Conservation (phyloP, 148 eudicot species). For the Vaccinium darrowii region DNA sequence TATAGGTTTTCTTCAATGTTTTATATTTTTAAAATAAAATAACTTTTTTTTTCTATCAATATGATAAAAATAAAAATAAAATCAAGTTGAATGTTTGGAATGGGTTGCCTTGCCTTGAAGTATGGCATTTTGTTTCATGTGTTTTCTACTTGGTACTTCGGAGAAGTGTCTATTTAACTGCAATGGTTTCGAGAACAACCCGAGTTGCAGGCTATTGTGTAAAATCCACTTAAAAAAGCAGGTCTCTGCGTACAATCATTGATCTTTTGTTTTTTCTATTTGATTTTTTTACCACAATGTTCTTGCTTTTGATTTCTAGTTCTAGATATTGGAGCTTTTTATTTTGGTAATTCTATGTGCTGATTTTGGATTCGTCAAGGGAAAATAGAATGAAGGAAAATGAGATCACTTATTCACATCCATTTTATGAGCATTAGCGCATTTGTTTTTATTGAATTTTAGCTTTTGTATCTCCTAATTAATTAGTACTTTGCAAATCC, state of each 20-base stretch:
- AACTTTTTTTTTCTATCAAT: too few species aligned
- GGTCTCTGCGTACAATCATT: neutral
- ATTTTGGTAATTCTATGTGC: too few species aligned
- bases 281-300: neutral
- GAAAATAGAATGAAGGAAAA: too few species aligned
- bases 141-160: neutral
- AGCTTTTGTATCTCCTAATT: too few species aligned
- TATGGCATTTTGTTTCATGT: conserved; percentile 12
- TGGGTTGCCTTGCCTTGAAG: conserved; percentile 23
- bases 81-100: conserved; percentile 15
- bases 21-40: too few species aligned
- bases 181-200: neutral
- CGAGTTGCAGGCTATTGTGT: neutral
- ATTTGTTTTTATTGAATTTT: too few species aligned
- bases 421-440: too few species aligned
- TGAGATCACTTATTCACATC: too few species aligned
- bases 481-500: too few species aligned
- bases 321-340: neutral
- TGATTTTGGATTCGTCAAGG: too few species aligned
- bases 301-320: neutral
- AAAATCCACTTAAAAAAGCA: neutral
- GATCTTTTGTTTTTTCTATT: neutral
- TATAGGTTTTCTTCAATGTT: too few species aligned
- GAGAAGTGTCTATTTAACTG: neutral
- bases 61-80: conserved; percentile 12